Conservation (phyloP, 73 alveolate species). For the Effrenium voratum region DNA sequence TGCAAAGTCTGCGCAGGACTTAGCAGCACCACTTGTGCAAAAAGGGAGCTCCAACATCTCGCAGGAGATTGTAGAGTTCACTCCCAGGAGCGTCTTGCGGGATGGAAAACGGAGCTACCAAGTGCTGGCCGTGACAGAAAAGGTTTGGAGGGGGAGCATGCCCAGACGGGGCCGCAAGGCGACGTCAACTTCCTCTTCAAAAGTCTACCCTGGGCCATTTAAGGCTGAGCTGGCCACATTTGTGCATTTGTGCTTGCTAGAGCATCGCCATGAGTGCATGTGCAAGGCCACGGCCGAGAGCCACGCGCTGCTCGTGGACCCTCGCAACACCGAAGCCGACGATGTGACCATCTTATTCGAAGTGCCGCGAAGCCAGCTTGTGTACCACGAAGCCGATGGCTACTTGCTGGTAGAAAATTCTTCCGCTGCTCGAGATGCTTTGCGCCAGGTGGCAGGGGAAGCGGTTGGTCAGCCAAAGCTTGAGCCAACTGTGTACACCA, state of each 20-base stretch:
- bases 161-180: background rate
- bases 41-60: background rate
- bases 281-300: background rate
- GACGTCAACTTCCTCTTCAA: background rate
- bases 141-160: conserved; percentile 7
- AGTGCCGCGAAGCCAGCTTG: background rate
- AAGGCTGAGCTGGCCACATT: background rate
- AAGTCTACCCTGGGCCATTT: background rate
- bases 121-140: background rate
- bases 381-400: background rate
- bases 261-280: background rate
- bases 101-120: background rate
- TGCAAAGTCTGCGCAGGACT: background rate
- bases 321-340: background rate
- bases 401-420: background rate
- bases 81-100: background rate
- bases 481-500: background rate
- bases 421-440: background rate
- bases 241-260: background rate
- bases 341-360: background rate
- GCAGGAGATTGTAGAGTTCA: background rate
- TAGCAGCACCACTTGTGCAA: background rate
- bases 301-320: background rate
- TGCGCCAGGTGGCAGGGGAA: background rate
- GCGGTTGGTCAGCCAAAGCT: background rate